Evolutionary conservation across 495 filamentous ascomycete species (phyloP).

Genomic region (Cudoniella acicularis): DNA sequence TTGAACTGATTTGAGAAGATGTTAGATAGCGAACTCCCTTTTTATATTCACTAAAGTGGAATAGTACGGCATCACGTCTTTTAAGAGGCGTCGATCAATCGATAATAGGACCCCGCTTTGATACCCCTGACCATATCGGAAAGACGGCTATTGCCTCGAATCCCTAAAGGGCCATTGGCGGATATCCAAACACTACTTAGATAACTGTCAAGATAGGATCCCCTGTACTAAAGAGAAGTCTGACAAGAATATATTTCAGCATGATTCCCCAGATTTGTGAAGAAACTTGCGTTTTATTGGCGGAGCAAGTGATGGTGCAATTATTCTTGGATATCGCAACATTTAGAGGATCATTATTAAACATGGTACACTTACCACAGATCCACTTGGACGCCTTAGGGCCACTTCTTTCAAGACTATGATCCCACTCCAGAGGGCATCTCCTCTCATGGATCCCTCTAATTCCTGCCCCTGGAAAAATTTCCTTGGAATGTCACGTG

Average conservation of each 20-base stretch:
- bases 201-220: background rate
- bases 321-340: background rate
- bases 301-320: conserved; percentile 7
- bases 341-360: background rate
- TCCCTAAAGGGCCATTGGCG: background rate
- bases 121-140: too few relatives aligned
- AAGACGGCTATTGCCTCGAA: too few relatives aligned
- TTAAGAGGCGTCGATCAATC: too few relatives aligned
- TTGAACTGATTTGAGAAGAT: background rate
- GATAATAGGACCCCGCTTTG: too few relatives aligned
- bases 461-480: too few relatives aligned
- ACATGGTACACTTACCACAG: too few relatives aligned
- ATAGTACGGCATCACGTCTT: background rate
- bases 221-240: background rate
- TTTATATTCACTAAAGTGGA: too few relatives aligned
- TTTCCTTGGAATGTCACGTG: too few relatives aligned
- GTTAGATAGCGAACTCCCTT: background rate
- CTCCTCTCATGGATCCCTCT: too few relatives aligned
- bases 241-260: background rate
- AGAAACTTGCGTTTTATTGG: background rate
- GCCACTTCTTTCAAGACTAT: too few relatives aligned
- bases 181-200: background rate
- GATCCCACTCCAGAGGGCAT: too few relatives aligned
- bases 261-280: background rate
- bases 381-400: too few relatives aligned